Evolutionary conservation across 495 filamentous ascomycete genomes (phyloP), one percentile per base, ranked within the genome.

Genomic region (Emericellopsis terricola): DNA sequence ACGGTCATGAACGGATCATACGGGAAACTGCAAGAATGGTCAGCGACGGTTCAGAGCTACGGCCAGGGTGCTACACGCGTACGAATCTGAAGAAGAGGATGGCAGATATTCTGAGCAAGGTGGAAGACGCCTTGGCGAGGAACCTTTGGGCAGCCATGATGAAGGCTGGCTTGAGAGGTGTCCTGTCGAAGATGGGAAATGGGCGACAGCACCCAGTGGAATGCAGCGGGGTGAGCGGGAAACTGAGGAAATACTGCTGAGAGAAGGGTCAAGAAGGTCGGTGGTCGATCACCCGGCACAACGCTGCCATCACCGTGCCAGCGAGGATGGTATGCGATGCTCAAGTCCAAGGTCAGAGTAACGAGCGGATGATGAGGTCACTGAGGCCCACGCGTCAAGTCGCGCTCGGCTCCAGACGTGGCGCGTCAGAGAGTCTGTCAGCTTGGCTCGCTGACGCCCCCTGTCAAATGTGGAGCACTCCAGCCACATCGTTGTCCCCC

Each of bases 1-100:
- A 24, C 6, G n/a, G n/a, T n/a, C n/a, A n/a, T n/a, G n/a, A n/a
- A n/a, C 17, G 37, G 62, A 55, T 55, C 65, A 64, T 29, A 69
- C 72, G 8, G 75, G 76, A 35, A 78, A 73, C 74, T 79, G 35
- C 18, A 39, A 42, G 32, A 15, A 39, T 43, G 46, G 49, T 31
- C 1, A 28, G 27, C 23, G 2, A 4, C 1, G 27, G 19, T 20
- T 31, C 52, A 37, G 53, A 45, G 24, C 37, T 34, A 1, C n/a
- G 8, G 8, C 31, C 13, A 13, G 31, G 3, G 9, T 37, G n/a
- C 11, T 11, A 15, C 39, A 10, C 34, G 52, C 60, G 42, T 62
- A 92, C 84, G 84, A 83, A 94, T 73, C 89, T 64, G 16, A 94
- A 57, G 49, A 94, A 94, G 37, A 85, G 42, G 47, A 77, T 89